Base-by-base conservation (phyloP, 164 flowering plant genomes). In the Chimonanthus praecox region DNA sequence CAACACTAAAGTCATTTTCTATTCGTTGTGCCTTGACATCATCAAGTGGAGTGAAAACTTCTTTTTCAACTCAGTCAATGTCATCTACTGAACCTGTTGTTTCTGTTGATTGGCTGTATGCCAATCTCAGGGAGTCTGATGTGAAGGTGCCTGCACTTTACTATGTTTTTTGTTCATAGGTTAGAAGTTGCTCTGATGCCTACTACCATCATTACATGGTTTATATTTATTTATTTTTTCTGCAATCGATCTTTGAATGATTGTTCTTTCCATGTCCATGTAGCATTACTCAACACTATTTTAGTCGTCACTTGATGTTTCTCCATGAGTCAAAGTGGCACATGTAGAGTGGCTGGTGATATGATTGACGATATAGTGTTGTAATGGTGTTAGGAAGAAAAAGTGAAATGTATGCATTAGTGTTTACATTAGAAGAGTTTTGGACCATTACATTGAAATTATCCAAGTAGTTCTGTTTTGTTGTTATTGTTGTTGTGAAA, bases 51-150 rank as follows among this genome's bases (percentile, higher is more conserved):
- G 70, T 66, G 61, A 84, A 72, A 78, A 78, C 83, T 78, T 58
- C 82, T 48, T 89, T 75, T 75, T 77, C 90, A 0, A 81, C 87
- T 45, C 79, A 77, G 47, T 82, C 95, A 54, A 58, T 87, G 71
- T 73, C 97, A 43, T 76, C 88, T 47, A 82, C 65, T 70, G 97
- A 96, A 68, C 97, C 99, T 76, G 92, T 94, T 80, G 96, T 96
- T 79, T 92, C 98, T 33, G 97, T 84, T 79, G 98, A 96, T 71
- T 90, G 95, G 97, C 92, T 96, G 65, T 91, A 89, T 83, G 81
- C 90, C n/a, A 92, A 96, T 78, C 86, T 94, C 49, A 83, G 81
- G 82, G 91, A 84, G 62, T 95, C 97, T 63, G 87, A 88, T 73
- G 47, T 94, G 77, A 96, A 94, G 98, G 99, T 95, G 78, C 69